These are phyloP conservation scores for Aspergillus ibericus DNA, from an alignment of 2,329 filamentous ascomycete species.

Conservation along the genomic window DNA sequence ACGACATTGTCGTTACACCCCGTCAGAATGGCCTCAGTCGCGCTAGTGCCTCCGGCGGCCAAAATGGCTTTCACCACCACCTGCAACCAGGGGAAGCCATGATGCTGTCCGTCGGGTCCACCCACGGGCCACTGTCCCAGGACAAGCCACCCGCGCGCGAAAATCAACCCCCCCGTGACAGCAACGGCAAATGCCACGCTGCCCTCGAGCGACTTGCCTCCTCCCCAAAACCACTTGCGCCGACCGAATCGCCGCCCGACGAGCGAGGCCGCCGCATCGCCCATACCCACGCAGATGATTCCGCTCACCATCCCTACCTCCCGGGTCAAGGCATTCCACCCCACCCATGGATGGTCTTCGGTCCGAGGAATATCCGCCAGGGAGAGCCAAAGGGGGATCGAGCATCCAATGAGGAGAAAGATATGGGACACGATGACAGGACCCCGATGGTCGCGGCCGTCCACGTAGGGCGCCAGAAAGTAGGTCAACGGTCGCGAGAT, in stretches of 20 bases:
- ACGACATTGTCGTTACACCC: conserved; percentile 98
- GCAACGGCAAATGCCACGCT: conserved; percentile 75
- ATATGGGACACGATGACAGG: conserved; percentile 96
- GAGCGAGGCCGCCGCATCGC: conserved; percentile 88
- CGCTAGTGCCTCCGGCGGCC: conserved; percentile 77
- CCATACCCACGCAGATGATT: conserved; percentile 90
- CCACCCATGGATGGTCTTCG: conserved; percentile 57
- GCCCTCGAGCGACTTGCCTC: conserved; percentile 92
- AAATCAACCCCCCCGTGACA: conserved; percentile 71
- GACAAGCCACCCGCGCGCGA: conserved; percentile 71
- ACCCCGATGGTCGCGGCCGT: conserved; percentile 86
- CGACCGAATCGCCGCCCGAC: conserved; percentile 84
- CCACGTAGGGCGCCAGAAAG: conserved; percentile 91
- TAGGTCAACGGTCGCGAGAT: conserved; percentile 79
- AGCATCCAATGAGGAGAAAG: conserved; percentile 91
- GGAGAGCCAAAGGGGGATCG: conserved; percentile 88
- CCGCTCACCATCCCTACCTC: conserved; percentile 91
- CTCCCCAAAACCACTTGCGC: conserved; percentile 93
- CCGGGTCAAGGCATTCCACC: conserved; percentile 72
- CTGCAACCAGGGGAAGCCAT: conserved; percentile 29
- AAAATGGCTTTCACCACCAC: conserved; percentile 61
- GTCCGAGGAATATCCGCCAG: conserved; percentile 67
- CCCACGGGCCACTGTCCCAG: conserved; percentile 67
- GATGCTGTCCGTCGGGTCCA: conserved; percentile 14
- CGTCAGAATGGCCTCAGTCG: conserved; percentile 92